These are phyloP conservation scores for Forsythia suspensa DNA, from an alignment of 257 asterid species.

Conservation along the genomic window DNA sequence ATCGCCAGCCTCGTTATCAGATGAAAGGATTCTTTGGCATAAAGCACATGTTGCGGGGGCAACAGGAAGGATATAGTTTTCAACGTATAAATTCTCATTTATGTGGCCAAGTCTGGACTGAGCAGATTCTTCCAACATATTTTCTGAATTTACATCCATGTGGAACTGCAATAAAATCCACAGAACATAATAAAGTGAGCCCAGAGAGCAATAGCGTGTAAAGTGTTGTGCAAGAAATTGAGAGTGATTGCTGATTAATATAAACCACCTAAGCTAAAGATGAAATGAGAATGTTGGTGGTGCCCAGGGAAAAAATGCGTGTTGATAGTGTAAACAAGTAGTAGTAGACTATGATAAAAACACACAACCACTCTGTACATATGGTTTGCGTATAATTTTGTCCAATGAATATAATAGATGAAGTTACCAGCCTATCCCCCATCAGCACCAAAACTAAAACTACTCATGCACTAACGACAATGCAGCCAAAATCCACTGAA, in stretches of 20 bases:
- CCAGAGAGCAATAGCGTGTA: neutral
- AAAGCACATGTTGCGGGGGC: constrained; percentile 48
- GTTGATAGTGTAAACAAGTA: neutral
- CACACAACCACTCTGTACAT: neutral
- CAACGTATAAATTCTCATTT: constrained; percentile 24
- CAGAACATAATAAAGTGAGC: neutral
- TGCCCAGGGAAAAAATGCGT: neutral
- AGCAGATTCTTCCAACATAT: constrained; percentile 40
- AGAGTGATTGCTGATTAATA: neutral
- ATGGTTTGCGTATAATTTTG: neutral
- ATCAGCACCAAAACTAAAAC: neutral
- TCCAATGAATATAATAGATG: neutral
- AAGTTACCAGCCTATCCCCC: neutral
- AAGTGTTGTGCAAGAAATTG: neutral
- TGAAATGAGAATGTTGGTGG: neutral
- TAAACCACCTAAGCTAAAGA: neutral
- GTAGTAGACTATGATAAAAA: neutral
- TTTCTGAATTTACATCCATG: constrained; percentile 50
- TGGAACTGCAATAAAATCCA: constrained; percentile 28
- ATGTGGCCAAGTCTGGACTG: constrained; percentile 29
- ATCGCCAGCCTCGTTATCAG: constrained; percentile 45
- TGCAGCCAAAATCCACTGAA: neutral
- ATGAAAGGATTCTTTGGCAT: constrained; percentile 48
- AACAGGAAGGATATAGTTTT: constrained; percentile 15
- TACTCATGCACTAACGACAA: neutral